Base-by-base conservation (phyloP, 768 basidiomycete species). In the Hemileccinum impolitum region DNA sequence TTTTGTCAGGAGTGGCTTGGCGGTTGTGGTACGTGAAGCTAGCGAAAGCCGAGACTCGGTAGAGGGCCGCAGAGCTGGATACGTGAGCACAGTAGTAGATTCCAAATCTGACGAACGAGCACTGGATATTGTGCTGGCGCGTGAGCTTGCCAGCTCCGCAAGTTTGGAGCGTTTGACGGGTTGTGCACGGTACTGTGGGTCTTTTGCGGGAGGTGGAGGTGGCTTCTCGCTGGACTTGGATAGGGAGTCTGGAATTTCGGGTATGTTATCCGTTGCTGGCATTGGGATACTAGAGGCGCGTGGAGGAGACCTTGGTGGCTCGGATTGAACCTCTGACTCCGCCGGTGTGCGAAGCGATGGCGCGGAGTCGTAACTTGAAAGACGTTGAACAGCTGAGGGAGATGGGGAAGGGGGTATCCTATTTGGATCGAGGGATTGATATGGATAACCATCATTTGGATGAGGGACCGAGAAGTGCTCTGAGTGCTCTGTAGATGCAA, bases 21-120 rank as follows among this genome's bases (percentile, higher is more conserved):
- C 18, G 12, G 54, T 59, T 15, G 66, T 59, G 34, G 55, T 50
- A 26, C 52, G 63, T 2, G 69, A 64, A 47, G 55, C 60, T 11
- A 64, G 42, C 35, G 67, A 70, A 42, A 69, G 51, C 26, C 68
- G 60, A 17, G 87, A 89, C 42, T 78, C 74, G 3, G 80, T 63
- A 23, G 83, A 75, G n/a, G 87, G 88, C 15, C 87, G 82, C 52
- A 89, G 72, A 15, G 61, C 75, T 19, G 87, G 84, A 60, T 84
- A 90, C 1, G 88, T 89, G 57, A 82, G 78, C n/a, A 85, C 73
- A 21, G 86, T 82, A 3, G 79, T 81, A 0, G 79, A 70, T 30
- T 78, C 71, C 37, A 79, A 50, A 50, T 76, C 78, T 3, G 77
- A 79, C 19, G 81, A 79, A 42, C 76, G 70, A 19, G 84, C 81